phyloP scores from a whole-genome alignment of 2,329 filamentous ascomycete species.

The Xylaria multiplex region DNA sequence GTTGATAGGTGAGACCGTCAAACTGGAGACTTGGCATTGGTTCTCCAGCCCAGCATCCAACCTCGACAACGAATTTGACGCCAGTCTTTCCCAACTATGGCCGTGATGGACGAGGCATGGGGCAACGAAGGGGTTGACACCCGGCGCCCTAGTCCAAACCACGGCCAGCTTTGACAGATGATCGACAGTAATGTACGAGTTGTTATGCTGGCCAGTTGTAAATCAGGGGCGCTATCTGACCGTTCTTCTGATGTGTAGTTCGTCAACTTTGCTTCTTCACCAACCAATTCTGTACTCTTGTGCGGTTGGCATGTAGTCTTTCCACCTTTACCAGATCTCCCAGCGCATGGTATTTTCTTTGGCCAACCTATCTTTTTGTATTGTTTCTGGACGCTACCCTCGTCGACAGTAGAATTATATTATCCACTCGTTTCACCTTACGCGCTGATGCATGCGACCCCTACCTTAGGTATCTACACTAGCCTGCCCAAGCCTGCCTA shows the following conservation, averaged over 20 bases:
- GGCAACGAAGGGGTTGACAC: constrained; percentile 12
- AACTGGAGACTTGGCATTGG: constrained; percentile 9
- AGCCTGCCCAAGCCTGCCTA: constrained; percentile 17
- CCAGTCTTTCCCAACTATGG: constrained; percentile 13
- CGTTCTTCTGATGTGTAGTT: constrained; percentile 1
- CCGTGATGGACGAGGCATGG: constrained; percentile 14
- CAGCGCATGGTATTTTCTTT: constrained; percentile 37
- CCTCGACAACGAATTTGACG: constrained; percentile 3
- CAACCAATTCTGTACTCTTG: constrained; percentile 30
- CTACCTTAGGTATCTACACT: not conserved
- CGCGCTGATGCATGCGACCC: constrained; percentile 27
- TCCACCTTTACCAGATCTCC: constrained; percentile 13
- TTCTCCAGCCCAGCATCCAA: not conserved
- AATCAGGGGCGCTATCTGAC: constrained; percentile 19
- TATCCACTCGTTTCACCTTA: constrained; percentile 34
- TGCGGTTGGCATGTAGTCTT: constrained; percentile 12
- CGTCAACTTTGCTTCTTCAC: constrained; percentile 41
- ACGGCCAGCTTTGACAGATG: constrained; percentile 15
- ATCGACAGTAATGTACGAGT: constrained; percentile 13
- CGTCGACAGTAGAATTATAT: constrained; percentile 18
- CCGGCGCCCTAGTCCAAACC: not conserved
- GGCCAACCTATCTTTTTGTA: not conserved
- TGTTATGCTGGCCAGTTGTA: not conserved
- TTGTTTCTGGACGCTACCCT: constrained; percentile 29
- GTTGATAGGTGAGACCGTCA: constrained; percentile 15